A percentile compares a stretch with the other conserved stretches of the same genome.
phyloP scores from a whole-genome alignment of 805 yeast species.

The Wickerhamomyces silvicola region DNA sequence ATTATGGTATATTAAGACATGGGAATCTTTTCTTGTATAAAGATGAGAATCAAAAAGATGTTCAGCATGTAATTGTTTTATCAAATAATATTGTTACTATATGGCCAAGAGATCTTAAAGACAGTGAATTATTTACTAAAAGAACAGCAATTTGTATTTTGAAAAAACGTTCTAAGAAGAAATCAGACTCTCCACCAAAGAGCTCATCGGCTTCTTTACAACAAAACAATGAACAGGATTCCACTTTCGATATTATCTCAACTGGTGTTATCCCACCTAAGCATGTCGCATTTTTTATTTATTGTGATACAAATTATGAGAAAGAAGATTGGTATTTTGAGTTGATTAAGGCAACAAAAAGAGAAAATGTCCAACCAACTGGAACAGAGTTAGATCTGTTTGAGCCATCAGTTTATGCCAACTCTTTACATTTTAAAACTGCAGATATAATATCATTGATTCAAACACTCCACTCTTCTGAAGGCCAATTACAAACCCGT shows the following conservation, averaged over 20 bases:
- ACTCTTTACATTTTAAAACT: slow-evolving; percentile 65
- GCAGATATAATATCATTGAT: slow-evolving; percentile 67
- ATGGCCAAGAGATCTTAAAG: slow-evolving; percentile 78
- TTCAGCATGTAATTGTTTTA: slow-evolving; percentile 73
- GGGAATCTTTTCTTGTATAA: slow-evolving; percentile 84
- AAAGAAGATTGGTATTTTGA: slow-evolving; percentile 95
- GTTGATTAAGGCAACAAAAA: slow-evolving; percentile 68
- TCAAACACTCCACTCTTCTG: slow-evolving; percentile 72
- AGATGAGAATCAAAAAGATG: slow-evolving; percentile 57
- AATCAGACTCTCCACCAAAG: slow-evolving; percentile 27
- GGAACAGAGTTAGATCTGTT: slow-evolving; percentile 26
- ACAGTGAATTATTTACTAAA: slow-evolving; percentile 75
- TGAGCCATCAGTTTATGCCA: slow-evolving; percentile 63
- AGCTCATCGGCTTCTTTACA: slow-evolving; percentile 22
- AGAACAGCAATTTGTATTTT: slow-evolving; percentile 72
- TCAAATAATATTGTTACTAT: slow-evolving; percentile 63
- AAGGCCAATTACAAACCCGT: slow-evolving; percentile 73
- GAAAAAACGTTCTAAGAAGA: slow-evolving; percentile 33
- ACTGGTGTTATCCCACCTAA: slow-evolving; percentile 24
- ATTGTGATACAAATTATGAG: slow-evolving; percentile 69
- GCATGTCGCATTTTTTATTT: slow-evolving; percentile 47
- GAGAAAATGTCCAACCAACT: slow-evolving; percentile 17
- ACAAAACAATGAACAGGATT: slow-evolving; percentile 5
- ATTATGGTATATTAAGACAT: slow-evolving; percentile 69
- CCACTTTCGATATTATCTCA: slow-evolving; percentile 19